Conservation (phyloP, 805 yeast species). For the Yarrowia keelungensis region DNA sequence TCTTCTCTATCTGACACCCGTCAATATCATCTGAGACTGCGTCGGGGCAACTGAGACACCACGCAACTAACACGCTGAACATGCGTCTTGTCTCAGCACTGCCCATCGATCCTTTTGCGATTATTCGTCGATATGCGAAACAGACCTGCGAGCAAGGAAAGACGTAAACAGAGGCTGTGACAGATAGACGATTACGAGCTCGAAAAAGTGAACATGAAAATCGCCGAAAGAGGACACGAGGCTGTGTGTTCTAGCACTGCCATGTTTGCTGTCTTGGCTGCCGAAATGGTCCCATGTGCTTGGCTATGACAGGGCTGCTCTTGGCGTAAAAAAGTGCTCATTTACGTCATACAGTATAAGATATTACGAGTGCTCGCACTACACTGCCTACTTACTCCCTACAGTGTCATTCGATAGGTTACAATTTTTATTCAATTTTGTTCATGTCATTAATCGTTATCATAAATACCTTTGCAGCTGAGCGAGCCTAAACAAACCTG, state of each 20-base stretch:
- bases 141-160: conserved; percentile 2
- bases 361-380: too few species aligned
- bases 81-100: conserved; percentile 17
- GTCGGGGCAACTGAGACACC: conserved; percentile 11
- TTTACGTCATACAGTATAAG: too few species aligned
- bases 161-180: neutral
- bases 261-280: conserved; percentile 1
- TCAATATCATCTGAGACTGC: neutral
- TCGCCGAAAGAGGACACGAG: neutral
- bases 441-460: conserved; percentile 27
- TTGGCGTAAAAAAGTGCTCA: neutral
- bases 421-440: neutral
- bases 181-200: neutral
- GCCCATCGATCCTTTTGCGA: neutral
- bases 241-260: conserved; percentile 7
- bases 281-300: neutral
- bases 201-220: too few species aligned
- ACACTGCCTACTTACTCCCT: neutral
- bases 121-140: neutral
- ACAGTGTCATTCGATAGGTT: neutral
- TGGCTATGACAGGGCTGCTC: conserved; percentile 10
- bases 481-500: conserved; percentile 29
- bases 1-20: neutral
- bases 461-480: conserved; percentile 31
- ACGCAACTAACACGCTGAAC: neutral